Evolutionary conservation across 2,329 filamentous ascomycete genomes (phyloP).

Genomic region (Colletotrichum sp.): DNA sequence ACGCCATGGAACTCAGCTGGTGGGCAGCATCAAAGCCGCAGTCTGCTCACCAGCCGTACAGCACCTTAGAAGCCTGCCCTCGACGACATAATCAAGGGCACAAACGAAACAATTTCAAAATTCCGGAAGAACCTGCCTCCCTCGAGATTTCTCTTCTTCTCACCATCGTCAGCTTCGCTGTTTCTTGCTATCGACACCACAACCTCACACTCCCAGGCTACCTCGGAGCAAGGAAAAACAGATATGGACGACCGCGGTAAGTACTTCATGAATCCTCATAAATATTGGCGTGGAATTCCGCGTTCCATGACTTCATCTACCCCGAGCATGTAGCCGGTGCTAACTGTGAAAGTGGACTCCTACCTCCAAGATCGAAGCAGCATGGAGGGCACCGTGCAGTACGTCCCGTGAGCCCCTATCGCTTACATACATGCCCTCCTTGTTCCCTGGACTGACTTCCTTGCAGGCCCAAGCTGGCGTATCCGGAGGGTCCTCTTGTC

Average conservation of each 20-base stretch:
- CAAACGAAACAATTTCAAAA: neutral
- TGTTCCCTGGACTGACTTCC: neutral
- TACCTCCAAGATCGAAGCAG: neutral
- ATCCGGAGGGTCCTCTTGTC: neutral
- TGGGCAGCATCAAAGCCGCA: neutral
- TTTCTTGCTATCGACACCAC: neutral
- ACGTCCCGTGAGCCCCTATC: neutral
- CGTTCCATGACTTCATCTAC: neutral
- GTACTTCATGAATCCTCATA: neutral
- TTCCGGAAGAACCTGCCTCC: neutral
- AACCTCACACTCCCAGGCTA: neutral
- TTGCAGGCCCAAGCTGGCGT: neutral
- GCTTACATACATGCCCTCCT: neutral
- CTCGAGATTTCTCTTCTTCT: neutral
- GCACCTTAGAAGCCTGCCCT: neutral
- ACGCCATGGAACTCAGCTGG: neutral
- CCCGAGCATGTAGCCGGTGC: neutral
- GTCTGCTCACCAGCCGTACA: neutral
- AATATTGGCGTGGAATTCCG: neutral
- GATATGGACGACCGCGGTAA: neutral
- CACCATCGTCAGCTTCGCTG: neutral
- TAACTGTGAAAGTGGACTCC: neutral
- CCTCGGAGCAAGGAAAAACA: accelerated
- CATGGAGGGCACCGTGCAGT: neutral
- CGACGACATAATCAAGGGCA: neutral